phyloP scores from a whole-genome alignment of 2,329 filamentous ascomycete species.

The Plectosphaerella cucumerina region DNA sequence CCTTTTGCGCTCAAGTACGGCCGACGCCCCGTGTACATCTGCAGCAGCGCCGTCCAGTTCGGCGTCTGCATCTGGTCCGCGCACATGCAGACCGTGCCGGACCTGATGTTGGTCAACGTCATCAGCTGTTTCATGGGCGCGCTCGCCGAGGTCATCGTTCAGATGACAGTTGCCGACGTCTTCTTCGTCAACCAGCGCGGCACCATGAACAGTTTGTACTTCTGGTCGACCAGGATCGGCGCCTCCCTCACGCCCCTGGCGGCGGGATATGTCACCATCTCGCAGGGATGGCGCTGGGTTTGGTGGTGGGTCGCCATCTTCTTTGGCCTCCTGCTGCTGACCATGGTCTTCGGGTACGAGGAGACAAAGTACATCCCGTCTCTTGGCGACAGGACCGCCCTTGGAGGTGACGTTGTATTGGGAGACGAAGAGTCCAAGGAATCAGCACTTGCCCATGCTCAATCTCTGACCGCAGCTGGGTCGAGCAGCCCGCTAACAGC shows the following conservation, averaged over 20 bases:
- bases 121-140: conserved; percentile 30
- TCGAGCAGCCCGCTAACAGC: neutral
- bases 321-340: conserved; percentile 3
- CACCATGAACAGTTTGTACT: conserved; percentile 22
- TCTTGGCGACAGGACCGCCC: neutral
- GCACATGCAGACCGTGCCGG: conserved; percentile 13
- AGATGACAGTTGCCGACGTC: conserved; percentile 27
- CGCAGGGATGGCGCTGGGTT: conserved; percentile 18
- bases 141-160: conserved; percentile 31
- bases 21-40: conserved; percentile 16
- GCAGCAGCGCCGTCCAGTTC: conserved; percentile 15
- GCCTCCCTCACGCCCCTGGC: conserved; percentile 25
- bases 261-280: conserved; percentile 18
- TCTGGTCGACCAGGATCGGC: conserved; percentile 24
- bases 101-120: conserved; percentile 19
- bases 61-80: conserved; percentile 18
- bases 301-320: conserved; percentile 16
- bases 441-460: neutral
- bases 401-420: too few relatives aligned
- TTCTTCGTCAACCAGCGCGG: conserved; percentile 27
- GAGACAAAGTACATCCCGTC: conserved; percentile 22
- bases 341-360: conserved; percentile 15
- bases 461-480: neutral
- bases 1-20: conserved; percentile 18
- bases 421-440: neutral